These are phyloP conservation scores for Fragilariopsis cylindrus DNA, from an alignment of 108 stramenopile species.

Conservation along the genomic window DNA sequence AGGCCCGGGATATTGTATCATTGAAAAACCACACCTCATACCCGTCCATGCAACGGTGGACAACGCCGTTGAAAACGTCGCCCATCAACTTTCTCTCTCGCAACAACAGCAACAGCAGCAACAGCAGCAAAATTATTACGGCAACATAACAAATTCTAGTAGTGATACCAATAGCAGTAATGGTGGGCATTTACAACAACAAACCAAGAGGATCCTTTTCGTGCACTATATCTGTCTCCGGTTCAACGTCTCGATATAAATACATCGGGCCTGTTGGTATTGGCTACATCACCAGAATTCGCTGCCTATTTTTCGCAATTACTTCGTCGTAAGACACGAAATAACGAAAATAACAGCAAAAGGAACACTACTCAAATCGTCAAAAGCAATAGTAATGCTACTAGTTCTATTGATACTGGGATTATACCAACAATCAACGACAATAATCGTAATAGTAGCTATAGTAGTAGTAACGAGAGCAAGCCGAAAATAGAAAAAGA, in stretches of 20 bases:
- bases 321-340: constrained; percentile 59
- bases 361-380: background rate
- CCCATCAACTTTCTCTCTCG: constrained; percentile 9
- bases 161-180: background rate
- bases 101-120: constrained; percentile 2
- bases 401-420: constrained; percentile 1
- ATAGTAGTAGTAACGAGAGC: too few species aligned
- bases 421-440: too few species aligned
- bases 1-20: constrained; percentile 56
- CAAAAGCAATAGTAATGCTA: background rate
- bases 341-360: background rate
- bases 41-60: constrained; percentile 88
- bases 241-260: constrained; percentile 82
- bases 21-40: constrained; percentile 76
- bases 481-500: constrained; percentile 52
- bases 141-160: too few species aligned
- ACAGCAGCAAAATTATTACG: background rate
- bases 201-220: constrained; percentile 20
- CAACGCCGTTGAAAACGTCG: constrained; percentile 81
- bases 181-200: background rate
- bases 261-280: constrained; percentile 81
- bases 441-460: too few species aligned
- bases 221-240: constrained; percentile 54
- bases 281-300: constrained; percentile 73
- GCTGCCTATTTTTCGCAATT: constrained; percentile 84